Percentiles rank a stretch among this genome's conserved stretches.
Conservation (phyloP, 345 rosid species). For the Syzygium jambos region DNA sequence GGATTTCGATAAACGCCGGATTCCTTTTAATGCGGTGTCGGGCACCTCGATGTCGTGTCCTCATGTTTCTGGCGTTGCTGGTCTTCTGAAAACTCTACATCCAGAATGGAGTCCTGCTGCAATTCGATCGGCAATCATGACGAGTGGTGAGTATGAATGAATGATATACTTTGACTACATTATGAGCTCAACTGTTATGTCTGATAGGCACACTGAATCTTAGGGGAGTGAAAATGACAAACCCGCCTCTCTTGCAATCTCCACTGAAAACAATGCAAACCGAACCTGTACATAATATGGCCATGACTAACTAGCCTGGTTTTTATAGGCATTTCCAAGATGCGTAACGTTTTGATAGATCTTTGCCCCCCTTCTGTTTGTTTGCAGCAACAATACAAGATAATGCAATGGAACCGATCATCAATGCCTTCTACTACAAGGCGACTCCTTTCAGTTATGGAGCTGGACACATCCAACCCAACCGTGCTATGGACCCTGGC, state of each 20-base stretch:
- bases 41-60: slow-evolving; percentile 96
- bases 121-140: slow-evolving; percentile 73
- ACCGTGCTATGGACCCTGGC: slow-evolving; percentile 74
- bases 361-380: background rate
- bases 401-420: slow-evolving; percentile 34
- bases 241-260: background rate
- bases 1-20: slow-evolving; percentile 42
- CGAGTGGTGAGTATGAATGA: slow-evolving; percentile 38
- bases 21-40: slow-evolving; percentile 36
- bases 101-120: slow-evolving; percentile 86
- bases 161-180: background rate
- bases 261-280: background rate
- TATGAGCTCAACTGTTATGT: background rate
- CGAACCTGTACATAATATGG: background rate
- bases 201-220: background rate
- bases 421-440: slow-evolving; percentile 20
- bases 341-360: background rate
- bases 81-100: slow-evolving; percentile 63
- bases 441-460: slow-evolving; percentile 76
- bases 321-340: background rate
- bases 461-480: slow-evolving; percentile 81
- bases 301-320: background rate
- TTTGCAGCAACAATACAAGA: slow-evolving; percentile 47
- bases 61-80: slow-evolving; percentile 69
- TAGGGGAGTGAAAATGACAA: background rate